Conservation (phyloP, 176 grass and related monocot genomes). For the Thalia dealbata region DNA sequence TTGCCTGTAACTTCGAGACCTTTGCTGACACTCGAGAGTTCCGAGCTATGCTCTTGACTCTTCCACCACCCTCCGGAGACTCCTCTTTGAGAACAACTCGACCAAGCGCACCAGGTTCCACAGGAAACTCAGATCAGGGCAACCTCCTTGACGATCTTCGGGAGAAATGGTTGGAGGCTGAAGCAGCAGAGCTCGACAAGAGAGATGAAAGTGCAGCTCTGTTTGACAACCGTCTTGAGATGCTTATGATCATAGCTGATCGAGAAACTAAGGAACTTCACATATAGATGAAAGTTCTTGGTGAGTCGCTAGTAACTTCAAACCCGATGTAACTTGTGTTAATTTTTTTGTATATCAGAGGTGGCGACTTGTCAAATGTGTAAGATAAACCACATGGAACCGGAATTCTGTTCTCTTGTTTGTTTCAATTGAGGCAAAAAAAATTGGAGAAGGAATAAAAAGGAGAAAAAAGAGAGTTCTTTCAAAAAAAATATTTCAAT, state of each 20-base stretch:
- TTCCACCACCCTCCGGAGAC: conserved; percentile 60
- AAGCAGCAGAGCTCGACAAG: conserved; percentile 56
- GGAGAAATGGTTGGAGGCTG: conserved; percentile 82
- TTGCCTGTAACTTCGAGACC: conserved; percentile 82
- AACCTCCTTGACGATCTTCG: conserved; percentile 91
- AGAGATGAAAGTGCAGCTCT: conserved; percentile 85
- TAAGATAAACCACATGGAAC: neutral
- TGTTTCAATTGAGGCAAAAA: neutral
- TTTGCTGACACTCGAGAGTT: conserved; percentile 61
- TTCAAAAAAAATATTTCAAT: neutral
- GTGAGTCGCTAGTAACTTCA: neutral
- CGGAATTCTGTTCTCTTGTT: neutral
- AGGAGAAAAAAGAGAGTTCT: neutral
- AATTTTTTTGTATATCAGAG: neutral
- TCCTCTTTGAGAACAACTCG: conserved; percentile 49
- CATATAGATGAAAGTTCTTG: neutral
- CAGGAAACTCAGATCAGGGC: conserved; percentile 40
- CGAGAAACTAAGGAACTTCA: conserved; percentile 30
- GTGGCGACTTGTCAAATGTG: neutral
- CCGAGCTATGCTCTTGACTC: conserved; percentile 65
- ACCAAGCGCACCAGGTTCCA: conserved; percentile 56
- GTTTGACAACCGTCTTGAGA: conserved; percentile 60
- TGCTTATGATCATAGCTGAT: conserved; percentile 69
- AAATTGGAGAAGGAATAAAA: neutral
- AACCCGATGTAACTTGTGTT: neutral